Evolutionary conservation across 2,329 filamentous ascomycete genomes (phyloP), one percentile per base, ranked within the genome.

Genomic region (Hortaea werneckii): DNA sequence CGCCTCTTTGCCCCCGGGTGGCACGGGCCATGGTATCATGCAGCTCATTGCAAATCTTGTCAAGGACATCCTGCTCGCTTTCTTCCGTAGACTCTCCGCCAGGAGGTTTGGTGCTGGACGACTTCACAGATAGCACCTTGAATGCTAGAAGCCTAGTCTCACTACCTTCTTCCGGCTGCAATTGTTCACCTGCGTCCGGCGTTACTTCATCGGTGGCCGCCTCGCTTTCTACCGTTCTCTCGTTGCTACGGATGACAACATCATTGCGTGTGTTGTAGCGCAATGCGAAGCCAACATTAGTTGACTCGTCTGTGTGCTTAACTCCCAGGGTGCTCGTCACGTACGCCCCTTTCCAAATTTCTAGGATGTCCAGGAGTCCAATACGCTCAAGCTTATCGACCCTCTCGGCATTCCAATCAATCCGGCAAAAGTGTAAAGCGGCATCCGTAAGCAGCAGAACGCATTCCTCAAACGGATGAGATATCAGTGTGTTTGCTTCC

Each of bases 401-500:
- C 62, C 96, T 96, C 67, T 96, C 92, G 6, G 88, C 82, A 51
- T 85, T 85, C 88, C 90, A 96, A 65, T 96, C 88, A 56, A 96
- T 89, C 10, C 86, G 80, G 63, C 89, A 95, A 50, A 87, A 80
- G 61, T 96, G 96, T 2, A 96, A 64, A 0, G 88, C 90, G 0
- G 76, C 74, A 53, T 94, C 83, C 0, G 92, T 96, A 29, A 98
- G 71, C 0, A 98, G 73, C 1, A 98, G 73, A 1, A 98, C 85
- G 0, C 84, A 83, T 60, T 98, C 90, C 57, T 94, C 87, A 54
- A 96, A 85, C 0, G 87, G 84, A 34, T 82, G 72, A 0, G 73
- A 76, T 3, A 83, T 77, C 41, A 75, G 56, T 0, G 80, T 82
- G 58, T 90, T 83, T 1, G 83, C 77, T 13, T 78, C 70, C 5